phyloP scores from a whole-genome alignment of 805 yeast genomes.

The Candida khao-thaluensis region DNA sequence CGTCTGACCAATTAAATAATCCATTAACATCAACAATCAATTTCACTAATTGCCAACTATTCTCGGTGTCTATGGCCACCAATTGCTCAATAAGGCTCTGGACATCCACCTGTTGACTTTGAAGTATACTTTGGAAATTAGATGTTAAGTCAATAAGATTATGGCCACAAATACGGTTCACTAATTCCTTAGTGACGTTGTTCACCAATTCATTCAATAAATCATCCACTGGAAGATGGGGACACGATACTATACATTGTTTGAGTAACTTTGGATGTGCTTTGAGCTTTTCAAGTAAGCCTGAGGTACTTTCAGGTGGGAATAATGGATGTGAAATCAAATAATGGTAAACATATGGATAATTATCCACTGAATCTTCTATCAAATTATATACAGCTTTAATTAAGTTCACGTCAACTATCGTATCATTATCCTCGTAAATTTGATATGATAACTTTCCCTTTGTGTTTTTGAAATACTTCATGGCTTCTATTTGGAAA shows the following conservation, averaged over 20 bases:
- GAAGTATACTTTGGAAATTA: slow-evolving; percentile 15
- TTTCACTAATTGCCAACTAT: slow-evolving; percentile 61
- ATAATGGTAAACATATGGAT: slow-evolving; percentile 60
- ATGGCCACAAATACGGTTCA: slow-evolving; percentile 61
- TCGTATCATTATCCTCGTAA: slow-evolving; percentile 60
- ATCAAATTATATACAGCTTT: slow-evolving; percentile 43
- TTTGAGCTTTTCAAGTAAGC: slow-evolving; percentile 49
- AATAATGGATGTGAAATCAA: slow-evolving; percentile 85
- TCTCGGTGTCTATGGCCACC: slow-evolving; percentile 42
- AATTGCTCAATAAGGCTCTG: slow-evolving; percentile 37
- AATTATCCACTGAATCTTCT: slow-evolving; percentile 10
- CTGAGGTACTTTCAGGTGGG: slow-evolving; percentile 58
- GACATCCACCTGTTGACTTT: slow-evolving; percentile 22
- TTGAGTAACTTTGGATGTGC: slow-evolving; percentile 62
- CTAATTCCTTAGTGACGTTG: slow-evolving; percentile 47
- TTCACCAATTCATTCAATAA: slow-evolving; percentile 35
- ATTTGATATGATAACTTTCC: slow-evolving; percentile 31
- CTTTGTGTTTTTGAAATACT: slow-evolving; percentile 11
- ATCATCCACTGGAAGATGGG: slow-evolving; percentile 63
- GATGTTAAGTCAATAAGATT: slow-evolving; percentile 56
- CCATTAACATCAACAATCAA: slow-evolving; percentile 74
- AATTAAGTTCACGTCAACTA: slow-evolving; percentile 60
- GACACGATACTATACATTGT: slow-evolving; percentile 80
- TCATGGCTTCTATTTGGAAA: slow-evolving; percentile 12
- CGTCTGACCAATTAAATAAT: slow-evolving; percentile 57